These are phyloP conservation scores for Xylariales sp. DNA, from an alignment of 2,329 filamentous ascomycete genomes.

Conservation along the genomic window DNA sequence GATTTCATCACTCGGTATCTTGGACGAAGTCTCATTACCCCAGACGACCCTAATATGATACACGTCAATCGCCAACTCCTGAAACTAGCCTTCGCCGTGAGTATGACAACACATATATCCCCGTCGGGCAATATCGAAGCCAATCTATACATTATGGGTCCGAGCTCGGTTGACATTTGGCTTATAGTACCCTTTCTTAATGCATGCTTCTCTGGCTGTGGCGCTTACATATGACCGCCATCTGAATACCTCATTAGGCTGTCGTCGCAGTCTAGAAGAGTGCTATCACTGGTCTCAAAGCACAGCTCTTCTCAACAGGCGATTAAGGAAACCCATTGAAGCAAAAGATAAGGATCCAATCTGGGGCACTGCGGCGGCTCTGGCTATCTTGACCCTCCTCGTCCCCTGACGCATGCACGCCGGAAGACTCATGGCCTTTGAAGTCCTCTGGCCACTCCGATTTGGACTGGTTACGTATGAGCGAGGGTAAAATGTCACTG, in stretches of 20 bases:
- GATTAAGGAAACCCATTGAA: conserved; percentile 29
- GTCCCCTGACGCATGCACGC: conserved; percentile 28
- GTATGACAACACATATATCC: conserved; percentile 12
- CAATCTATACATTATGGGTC: background rate
- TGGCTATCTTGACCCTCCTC: conserved; percentile 36
- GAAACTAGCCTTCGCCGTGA: conserved; percentile 31
- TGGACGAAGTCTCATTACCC: conserved; percentile 30
- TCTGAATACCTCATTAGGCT: conserved; percentile 17
- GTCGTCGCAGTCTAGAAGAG: conserved; percentile 30
- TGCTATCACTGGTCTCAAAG: conserved; percentile 39
- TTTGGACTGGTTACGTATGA: conserved; percentile 31
- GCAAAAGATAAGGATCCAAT: conserved; percentile 36
- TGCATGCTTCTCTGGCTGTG: conserved; percentile 41
- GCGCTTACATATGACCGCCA: conserved; percentile 35
- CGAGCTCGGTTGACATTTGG: conserved; percentile 7
- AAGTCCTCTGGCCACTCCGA: conserved; percentile 18
- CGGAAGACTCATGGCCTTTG: conserved; percentile 31
- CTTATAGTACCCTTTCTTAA: conserved; percentile 36
- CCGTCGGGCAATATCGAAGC: conserved; percentile 3
- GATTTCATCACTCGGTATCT: conserved; percentile 37
- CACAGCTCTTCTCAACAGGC: conserved; percentile 34
- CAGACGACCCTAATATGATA: conserved; percentile 31
- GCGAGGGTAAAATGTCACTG: conserved; percentile 31
- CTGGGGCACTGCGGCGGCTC: conserved; percentile 40
- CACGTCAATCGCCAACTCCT: conserved; percentile 35